Percentiles rank a stretch among this genome's conserved stretches.
Evolutionary conservation across 441 rosid genomes (phyloP).

Genomic region (Gossypium aridum): DNA sequence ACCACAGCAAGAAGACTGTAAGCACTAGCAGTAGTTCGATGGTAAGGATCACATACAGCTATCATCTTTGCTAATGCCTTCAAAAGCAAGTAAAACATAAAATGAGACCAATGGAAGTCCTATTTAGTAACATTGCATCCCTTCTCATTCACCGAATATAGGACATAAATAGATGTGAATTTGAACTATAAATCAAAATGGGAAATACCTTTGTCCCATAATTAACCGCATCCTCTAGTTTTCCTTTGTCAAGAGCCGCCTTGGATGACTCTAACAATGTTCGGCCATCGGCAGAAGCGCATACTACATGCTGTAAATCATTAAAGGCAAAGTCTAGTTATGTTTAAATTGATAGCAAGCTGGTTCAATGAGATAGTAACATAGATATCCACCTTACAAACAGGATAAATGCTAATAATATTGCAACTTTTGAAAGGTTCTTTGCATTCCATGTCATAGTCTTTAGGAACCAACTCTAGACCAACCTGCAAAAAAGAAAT

Average conservation of each 20-base stretch:
- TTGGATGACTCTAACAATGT: constrained; percentile 78
- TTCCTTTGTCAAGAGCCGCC: constrained; percentile 83
- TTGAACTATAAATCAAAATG: neutral
- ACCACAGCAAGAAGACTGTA: constrained; percentile 93
- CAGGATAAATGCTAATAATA: constrained; percentile 48
- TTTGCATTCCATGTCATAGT: constrained; percentile 47
- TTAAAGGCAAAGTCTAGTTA: constrained; percentile 3
- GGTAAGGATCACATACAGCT: constrained; percentile 83
- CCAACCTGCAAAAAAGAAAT: constrained; percentile 38
- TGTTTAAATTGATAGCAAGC: neutral
- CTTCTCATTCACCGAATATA: neutral
- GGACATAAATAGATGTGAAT: neutral
- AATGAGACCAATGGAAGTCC: constrained; percentile 12
- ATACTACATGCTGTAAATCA: constrained; percentile 56
- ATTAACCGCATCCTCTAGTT: constrained; percentile 75
- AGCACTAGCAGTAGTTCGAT: constrained; percentile 78
- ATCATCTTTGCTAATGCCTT: constrained; percentile 77
- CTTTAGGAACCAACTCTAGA: constrained; percentile 51
- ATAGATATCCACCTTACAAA: constrained; percentile 42
- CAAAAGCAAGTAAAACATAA: constrained; percentile 20
- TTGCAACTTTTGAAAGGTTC: constrained; percentile 39
- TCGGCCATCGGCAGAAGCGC: constrained; percentile 78
- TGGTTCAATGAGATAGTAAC: neutral
- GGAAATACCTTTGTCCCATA: constrained; percentile 64
- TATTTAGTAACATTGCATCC: neutral